These are phyloP conservation scores for Sarcocystis neurona DNA, from an alignment of 169 alveolate genomes.

Conservation along the genomic window DNA sequence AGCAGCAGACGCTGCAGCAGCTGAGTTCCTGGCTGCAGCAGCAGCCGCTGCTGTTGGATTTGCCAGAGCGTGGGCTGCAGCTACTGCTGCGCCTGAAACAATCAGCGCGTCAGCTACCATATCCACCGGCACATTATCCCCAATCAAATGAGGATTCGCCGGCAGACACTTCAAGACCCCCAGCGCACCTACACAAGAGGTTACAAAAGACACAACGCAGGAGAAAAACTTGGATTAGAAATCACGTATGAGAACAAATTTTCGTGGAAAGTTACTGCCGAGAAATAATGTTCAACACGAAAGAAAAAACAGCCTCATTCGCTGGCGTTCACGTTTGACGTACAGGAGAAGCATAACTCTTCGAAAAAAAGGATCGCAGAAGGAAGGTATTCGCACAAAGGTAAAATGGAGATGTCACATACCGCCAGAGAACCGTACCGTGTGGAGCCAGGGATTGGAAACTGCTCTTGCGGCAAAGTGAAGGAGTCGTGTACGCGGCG, in stretches of 20 bases:
- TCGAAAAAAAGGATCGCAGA: no score
- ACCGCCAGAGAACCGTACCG: no score
- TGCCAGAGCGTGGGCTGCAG: slow-evolving; percentile 31
- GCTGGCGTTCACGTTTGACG: not conserved
- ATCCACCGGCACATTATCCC: slow-evolving; percentile 53
- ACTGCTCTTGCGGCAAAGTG: no score
- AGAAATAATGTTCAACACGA: no score
- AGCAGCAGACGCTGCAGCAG: slow-evolving; percentile 50
- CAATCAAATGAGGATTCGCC: slow-evolving; percentile 36
- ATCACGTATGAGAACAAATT: no score
- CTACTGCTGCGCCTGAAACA: slow-evolving; percentile 41
- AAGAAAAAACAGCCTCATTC: no score
- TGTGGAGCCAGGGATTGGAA: no score
- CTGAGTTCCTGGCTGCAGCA: not conserved
- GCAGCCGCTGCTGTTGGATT: slow-evolving; percentile 11
- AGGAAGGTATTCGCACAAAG: no score
- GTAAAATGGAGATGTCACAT: no score
- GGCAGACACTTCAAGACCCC: slow-evolving; percentile 43
- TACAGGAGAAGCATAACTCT: not conserved
- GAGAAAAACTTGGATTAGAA: not conserved
- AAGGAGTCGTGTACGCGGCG: no score
- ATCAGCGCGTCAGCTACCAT: slow-evolving; percentile 38
- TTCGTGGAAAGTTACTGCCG: no score
- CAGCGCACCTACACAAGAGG: slow-evolving; percentile 34
- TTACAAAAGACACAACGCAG: not conserved